Evolutionary conservation across 148 eudicot genomes (phyloP), one percentile per base, ranked within the genome.

Genomic region (Selenicereus undatus): DNA sequence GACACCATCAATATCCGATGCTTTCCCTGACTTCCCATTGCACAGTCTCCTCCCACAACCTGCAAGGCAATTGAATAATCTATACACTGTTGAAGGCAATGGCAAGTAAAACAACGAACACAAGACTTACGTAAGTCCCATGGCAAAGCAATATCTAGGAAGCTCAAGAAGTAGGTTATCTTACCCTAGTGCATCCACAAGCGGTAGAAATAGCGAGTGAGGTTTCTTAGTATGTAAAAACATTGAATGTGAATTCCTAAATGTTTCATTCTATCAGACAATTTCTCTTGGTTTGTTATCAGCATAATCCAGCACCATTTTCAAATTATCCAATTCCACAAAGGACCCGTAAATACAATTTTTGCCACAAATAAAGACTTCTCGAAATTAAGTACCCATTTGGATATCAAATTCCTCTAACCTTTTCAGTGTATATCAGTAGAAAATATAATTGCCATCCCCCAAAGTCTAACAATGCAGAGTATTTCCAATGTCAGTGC

Each of bases 1-100:
- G 98, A 95, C 42, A 93, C 97, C 98, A 95, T 95, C 82, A 95
- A 81, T 72, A 95, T 89, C 77, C 93, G 87, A 73, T 89, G 91
- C 83, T 83, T 91, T 39, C 58, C 68, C 52, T 74, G 76, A 42
- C 83, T 80, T 65, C 83, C 85, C 95, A 91, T 90, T 20, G 29
- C 65, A 74, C 32, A 18, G 52, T 60, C 58, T 58, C 65, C 35
- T 80, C 51, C 68, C 39, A 50, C 50, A 54, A 54, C 75, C 86
- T 81, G 62, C 74, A 81, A 66, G 45, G 17, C 26, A 81, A 81
- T 8, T 21, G 17, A 26, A 4, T 18, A 74, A 74, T 18, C 13
- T 3, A 20, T 74, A 74, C 54, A 48, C 17, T 66, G 27, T 27
- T 26, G 35, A 66, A 66, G 35, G 21, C 68, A 18, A 27, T 29